Base-by-base conservation (phyloP, 768 basidiomycete species). In the Tulasnella sp. region DNA sequence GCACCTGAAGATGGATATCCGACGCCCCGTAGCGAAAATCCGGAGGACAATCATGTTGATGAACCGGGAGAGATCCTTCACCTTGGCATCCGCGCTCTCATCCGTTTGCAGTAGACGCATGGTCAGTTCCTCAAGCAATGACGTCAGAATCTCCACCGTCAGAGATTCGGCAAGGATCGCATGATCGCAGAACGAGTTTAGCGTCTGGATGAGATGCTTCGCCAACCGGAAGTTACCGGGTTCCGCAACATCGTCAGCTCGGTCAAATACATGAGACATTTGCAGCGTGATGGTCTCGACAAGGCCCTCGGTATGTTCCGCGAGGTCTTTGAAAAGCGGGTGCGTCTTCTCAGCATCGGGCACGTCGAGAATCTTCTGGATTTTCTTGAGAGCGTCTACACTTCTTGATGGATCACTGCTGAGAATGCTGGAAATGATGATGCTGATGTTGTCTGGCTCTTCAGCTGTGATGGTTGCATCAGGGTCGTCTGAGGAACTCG, bases 1-100 rank as follows among this genome's bases (percentile, higher is more conserved):
- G 65, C 51, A 92, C 92, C 87, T 77, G 72, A 94, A 94, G 54
- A 93, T 84, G 0, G 90, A 83, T 78, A 91, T 91, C 57, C 86
- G 77, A 62, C 90, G 76, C 14, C 86, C 85, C 8, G 90, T 91
- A 32, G 90, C 86, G 71, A 99, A 94, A 54, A 96, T 68, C 31
- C 93, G 84, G 57, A 99, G 73, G 60, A 98, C 85, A 58, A 98
- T 92, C 88, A 97, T 93, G 69, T 99, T 99, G 71, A 99, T 93
- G 69, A 96, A 98, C 49, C 88, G 81, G 4, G 91, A 92, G 58
- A 98, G 66, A 66, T 98, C 96, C 66, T 92, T 90, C 39, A 96
- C 81, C 65, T 90, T 85, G 67, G 80, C 81, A 45, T 86, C 77
- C 14, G 75, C 69, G 62, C 82, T 89, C 63, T 92, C 88, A 66